These are phyloP conservation scores for Rhynchosporium graminicola DNA, from an alignment of 2,329 filamentous ascomycete species.

Conservation along the genomic window DNA sequence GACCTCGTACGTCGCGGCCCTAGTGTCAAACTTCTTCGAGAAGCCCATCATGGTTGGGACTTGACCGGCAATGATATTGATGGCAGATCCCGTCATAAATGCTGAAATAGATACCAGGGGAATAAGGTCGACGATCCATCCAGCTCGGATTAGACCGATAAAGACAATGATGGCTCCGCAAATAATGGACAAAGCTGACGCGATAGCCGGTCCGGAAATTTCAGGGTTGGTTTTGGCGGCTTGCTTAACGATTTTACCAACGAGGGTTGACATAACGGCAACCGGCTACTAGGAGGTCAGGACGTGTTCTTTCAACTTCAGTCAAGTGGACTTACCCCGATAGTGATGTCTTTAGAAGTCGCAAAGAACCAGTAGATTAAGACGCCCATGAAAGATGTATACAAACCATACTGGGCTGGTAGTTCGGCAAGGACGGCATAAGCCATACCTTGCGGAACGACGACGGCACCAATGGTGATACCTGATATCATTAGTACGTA, in stretches of 20 bases:
- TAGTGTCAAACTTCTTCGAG: constrained; percentile 59
- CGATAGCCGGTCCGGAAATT: constrained; percentile 65
- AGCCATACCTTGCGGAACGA: constrained; percentile 96
- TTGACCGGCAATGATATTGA: constrained; percentile 86
- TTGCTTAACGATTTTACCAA: constrained; percentile 75
- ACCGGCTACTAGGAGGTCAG: constrained; percentile 63
- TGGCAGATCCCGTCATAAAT: constrained; percentile 94
- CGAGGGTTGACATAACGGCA: constrained; percentile 90
- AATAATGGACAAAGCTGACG: constrained; percentile 76
- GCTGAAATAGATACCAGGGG: constrained; percentile 87
- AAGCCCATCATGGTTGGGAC: constrained; percentile 81
- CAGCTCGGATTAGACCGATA: constrained; percentile 76
- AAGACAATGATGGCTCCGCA: constrained; percentile 74
- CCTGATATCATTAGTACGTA: constrained; percentile 43
- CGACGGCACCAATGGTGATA: constrained; percentile 71
- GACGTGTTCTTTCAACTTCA: constrained; percentile 13
- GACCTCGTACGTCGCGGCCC: constrained; percentile 77
- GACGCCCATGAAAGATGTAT: constrained; percentile 95
- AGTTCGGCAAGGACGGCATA: constrained; percentile 84
- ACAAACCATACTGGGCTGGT: constrained; percentile 81
- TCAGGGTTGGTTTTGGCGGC: constrained; percentile 59
- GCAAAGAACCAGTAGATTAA: constrained; percentile 97
- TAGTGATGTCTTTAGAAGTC: constrained; percentile 97
- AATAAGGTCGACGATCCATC: constrained; percentile 93
- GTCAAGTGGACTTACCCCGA: constrained; percentile 64